Conservation (phyloP, 2,329 filamentous ascomycete genomes). For the Emericellopsis cladophorae region DNA sequence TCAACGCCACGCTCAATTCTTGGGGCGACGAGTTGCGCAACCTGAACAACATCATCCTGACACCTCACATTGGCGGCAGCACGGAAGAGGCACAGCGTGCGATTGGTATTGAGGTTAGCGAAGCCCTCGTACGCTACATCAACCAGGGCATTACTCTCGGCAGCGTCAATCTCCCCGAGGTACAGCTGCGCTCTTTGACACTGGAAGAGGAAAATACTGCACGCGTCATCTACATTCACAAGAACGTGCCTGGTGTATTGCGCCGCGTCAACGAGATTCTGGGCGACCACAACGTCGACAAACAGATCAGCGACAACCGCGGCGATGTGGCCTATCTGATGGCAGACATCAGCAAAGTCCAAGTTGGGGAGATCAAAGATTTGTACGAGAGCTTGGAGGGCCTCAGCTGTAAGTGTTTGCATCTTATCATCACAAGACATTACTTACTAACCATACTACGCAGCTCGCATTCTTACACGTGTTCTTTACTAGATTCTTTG, state of each 20-base stretch:
- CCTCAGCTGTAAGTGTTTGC: slow-evolving; percentile 53
- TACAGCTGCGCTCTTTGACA: slow-evolving; percentile 78
- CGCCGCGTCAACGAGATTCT: slow-evolving; percentile 91
- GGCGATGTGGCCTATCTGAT: slow-evolving; percentile 94
- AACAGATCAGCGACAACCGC: slow-evolving; percentile 93
- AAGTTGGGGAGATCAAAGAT: slow-evolving; percentile 68
- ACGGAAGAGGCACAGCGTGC: slow-evolving; percentile 96
- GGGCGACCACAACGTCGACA: slow-evolving; percentile 93
- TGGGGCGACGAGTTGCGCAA: slow-evolving; percentile 79
- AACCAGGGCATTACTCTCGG: slow-evolving; percentile 88
- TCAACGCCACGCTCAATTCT: slow-evolving; percentile 67
- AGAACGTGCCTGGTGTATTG: slow-evolving; percentile 90
- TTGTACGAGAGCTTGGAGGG: slow-evolving; percentile 74
- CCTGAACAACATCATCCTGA: slow-evolving; percentile 87
- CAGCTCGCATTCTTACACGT: slow-evolving; percentile 32
- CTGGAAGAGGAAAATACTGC: slow-evolving; percentile 82
- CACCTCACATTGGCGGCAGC: slow-evolving; percentile 92
- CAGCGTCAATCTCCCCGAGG: slow-evolving; percentile 94
- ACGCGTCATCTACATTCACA: slow-evolving; percentile 91
- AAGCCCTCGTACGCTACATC: slow-evolving; percentile 84
- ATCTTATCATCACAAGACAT: slow-evolving; percentile 2
- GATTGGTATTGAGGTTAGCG: slow-evolving; percentile 85
- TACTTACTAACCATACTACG: slow-evolving; percentile 2
- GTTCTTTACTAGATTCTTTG: slow-evolving; percentile 27
- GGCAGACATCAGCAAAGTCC: slow-evolving; percentile 89